phyloP scores from a whole-genome alignment of 1,139 yeast species.

The Saccharomyces hybrid region DNA sequence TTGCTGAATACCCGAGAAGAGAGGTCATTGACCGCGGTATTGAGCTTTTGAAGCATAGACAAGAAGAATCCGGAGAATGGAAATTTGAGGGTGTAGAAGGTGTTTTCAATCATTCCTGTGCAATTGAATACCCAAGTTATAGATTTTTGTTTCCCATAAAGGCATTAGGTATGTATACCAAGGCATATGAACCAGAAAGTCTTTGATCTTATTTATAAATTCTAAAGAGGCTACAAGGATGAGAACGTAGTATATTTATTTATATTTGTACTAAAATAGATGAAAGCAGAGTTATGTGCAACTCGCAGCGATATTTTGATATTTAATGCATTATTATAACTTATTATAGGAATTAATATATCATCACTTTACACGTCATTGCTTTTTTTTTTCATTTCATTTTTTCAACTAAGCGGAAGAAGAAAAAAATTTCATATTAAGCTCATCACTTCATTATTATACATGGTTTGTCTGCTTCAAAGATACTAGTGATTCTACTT shows the following conservation, averaged over 20 bases:
- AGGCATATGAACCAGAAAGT: slow-evolving; percentile 18
- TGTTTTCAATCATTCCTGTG: slow-evolving; percentile 89
- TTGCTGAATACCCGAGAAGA: slow-evolving; percentile 73
- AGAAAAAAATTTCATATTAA: background rate
- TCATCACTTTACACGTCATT: background rate
- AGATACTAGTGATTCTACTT: background rate
- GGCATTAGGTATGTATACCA: slow-evolving; percentile 73
- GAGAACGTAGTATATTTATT: slow-evolving; percentile 2
- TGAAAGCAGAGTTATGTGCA: background rate
- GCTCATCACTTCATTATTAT: background rate
- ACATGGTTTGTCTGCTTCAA: background rate
- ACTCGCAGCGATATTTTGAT: background rate
- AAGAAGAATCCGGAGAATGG: slow-evolving; percentile 76
- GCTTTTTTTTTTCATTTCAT: background rate
- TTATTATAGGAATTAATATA: background rate
- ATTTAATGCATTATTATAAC: background rate
- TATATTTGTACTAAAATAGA: background rate
- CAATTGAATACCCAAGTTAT: slow-evolving; percentile 93
- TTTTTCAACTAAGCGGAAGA: background rate
- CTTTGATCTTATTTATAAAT: slow-evolving; percentile 4
- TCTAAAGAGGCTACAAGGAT: background rate
- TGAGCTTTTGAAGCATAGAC: slow-evolving; percentile 56
- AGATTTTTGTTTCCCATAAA: slow-evolving; percentile 84
- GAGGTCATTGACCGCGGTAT: slow-evolving; percentile 59
- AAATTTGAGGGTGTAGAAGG: slow-evolving; percentile 83